Base-by-base conservation (phyloP, 2,329 filamentous ascomycete species). In the Ophiostoma ips region DNA sequence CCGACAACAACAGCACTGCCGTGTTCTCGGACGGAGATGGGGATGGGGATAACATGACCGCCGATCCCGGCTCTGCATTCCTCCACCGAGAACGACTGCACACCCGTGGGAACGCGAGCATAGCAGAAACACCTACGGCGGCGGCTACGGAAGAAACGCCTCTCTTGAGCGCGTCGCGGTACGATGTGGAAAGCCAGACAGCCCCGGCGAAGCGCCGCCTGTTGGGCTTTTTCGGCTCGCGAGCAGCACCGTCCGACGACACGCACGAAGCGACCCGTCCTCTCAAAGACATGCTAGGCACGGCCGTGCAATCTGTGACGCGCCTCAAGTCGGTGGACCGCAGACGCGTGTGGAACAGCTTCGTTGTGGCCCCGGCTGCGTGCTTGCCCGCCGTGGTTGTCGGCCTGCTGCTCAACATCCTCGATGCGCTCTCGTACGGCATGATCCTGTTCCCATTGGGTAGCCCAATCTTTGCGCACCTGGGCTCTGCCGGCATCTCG, bases 391-490 rank as follows among this genome's bases (percentile, higher is more conserved):
- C 90, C 3, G 90, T 96, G 1, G 76, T 94, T 56, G 77, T 98
- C 1, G 92, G 92, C 0, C 68, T 95, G 24, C 71, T 98, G 1
- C 76, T 98, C 16, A 98, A 98, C 58, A 83, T 98, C 43, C 71
- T 98, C 18, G 92, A 98, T 69, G 92, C 89, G 6, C 68, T 98
- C 37, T 96, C 90, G 2, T 98, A 98, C 61, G 92, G 86, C 58
- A 92, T 94, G 84, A 95, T 95, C 59, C 68, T 98, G 12, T 98
- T 98, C 57, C 92, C 92, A 0, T 73, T 98, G 0, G 89, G 90
- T 7, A 84, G 86, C 55, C 79, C 86, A 8, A 76, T 95, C 18
- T 98, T 98, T 63, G 78, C 83, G 28, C 76, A 83, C 55, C 77
- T 96, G 7, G 92, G 90, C 2, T 83, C 90, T 1, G 90, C 95